phyloP scores from a whole-genome alignment of 805 yeast species.

The Scheffersomyces amazonensis region DNA sequence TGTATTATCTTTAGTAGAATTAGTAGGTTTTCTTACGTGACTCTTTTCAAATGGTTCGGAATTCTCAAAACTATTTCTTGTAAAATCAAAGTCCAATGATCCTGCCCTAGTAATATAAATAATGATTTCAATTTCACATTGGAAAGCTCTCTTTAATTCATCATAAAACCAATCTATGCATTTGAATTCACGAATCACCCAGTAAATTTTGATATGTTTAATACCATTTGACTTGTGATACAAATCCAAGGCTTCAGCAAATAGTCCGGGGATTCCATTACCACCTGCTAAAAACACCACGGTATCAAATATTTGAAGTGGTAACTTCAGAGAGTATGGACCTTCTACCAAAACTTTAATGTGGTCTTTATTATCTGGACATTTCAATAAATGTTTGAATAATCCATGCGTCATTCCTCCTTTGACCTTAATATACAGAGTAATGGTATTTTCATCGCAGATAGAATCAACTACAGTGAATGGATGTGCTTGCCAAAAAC shows the following conservation, averaged over 20 bases:
- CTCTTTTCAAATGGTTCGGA: too few relatives aligned
- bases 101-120: constrained; percentile 35
- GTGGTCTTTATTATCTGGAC: constrained; percentile 23
- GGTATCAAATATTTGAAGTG: constrained; percentile 29
- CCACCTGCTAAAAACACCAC: constrained; percentile 35
- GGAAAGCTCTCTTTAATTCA: constrained; percentile 31
- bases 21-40: too few relatives aligned
- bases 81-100: constrained; percentile 1
- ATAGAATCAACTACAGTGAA: constrained; percentile 32
- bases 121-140: constrained; percentile 31
- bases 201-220: constrained; percentile 25
- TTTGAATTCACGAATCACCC: constrained; percentile 40
- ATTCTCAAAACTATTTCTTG: too few relatives aligned
- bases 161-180: constrained; percentile 38
- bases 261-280: constrained; percentile 41
- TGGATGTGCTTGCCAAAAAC: constrained; percentile 47
- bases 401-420: constrained; percentile 49
- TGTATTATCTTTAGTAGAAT: too few relatives aligned
- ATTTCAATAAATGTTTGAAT: constrained; percentile 18
- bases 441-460: constrained; percentile 31
- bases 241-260: constrained; percentile 27
- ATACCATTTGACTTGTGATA: constrained; percentile 11
- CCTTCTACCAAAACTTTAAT: constrained; percentile 37
- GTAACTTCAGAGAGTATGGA: constrained; percentile 33
- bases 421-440: constrained; percentile 49